Base-by-base conservation (phyloP, 1,284 basidiomycete genomes). In the Anthracocystis panici-leucophaei region DNA sequence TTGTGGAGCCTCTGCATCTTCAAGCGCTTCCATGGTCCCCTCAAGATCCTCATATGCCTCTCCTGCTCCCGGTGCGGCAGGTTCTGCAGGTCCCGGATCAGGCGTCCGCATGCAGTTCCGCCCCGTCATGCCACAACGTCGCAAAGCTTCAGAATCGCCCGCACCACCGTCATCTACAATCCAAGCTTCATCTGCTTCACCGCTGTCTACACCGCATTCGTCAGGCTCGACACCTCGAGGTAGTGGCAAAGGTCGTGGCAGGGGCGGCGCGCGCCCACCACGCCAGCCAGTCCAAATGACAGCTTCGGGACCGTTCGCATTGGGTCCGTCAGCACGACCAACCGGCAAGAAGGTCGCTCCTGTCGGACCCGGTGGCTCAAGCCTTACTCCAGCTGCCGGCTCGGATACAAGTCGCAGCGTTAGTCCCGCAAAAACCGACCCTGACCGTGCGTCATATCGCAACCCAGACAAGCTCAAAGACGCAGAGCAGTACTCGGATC, bases 241-340 rank as follows among this genome's bases (percentile, higher is more conserved):
- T 41, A 31, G 72, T 48, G 58, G 66, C 29, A 33, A 73, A 53
- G 46, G 68, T 75, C 49, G 82, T 63, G 58, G 78, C 57, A 21
- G 76, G 41, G 76, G 79, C 58, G 41, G 79, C 42, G 60, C 64
- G 33, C 55, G 69, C 10, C 62, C 72, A 55, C 66, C 69, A 40
- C 66, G 75, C 10, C 66, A 74, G 31, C 51, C 58, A 68, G 93
- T 94, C 4, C 77, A 82, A 91, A 88, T 97, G 75, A 93, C 94
- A 14, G 95, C 92, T 31, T 94, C 94, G 16, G 92, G 92, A 7
- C 94, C 93, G 12, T 93, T 96, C 85, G 95, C 97, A 83, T 89
- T 90, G 49, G 90, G 95, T 49, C 92, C 93, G 5, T 67, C 69
- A 62, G 88, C 89, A 1, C 85, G 90, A 21, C 93, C 95, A 64